phyloP scores from a whole-genome alignment of 2,329 filamentous ascomycete species.

The Calycina herbarum region DNA sequence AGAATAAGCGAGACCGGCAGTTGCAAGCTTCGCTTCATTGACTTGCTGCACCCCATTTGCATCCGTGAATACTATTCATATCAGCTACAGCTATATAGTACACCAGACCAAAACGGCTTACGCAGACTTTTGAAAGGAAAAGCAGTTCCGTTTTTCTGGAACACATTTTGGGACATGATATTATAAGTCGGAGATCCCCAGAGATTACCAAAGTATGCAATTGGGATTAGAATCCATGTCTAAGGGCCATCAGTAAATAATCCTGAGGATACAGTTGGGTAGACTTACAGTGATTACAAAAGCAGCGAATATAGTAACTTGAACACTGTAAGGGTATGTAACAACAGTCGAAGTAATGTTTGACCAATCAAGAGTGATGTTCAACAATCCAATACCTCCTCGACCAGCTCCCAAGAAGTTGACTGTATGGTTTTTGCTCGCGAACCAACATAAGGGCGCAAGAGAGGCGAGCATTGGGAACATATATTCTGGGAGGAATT shows the following conservation, averaged over 20 bases:
- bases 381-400: constrained; percentile 62
- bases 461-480: constrained; percentile 61
- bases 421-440: constrained; percentile 54
- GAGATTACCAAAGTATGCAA: constrained; percentile 58
- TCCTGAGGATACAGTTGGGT: too few relatives aligned
- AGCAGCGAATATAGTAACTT: constrained; percentile 54
- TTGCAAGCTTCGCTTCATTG: too few relatives aligned
- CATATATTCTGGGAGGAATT: constrained; percentile 61
- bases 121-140: too few relatives aligned
- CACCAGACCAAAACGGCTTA: too few relatives aligned
- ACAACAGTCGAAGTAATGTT: constrained; percentile 49
- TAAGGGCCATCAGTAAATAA: too few relatives aligned
- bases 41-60: too few relatives aligned
- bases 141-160: too few relatives aligned
- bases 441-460: constrained; percentile 64
- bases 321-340: constrained; percentile 57
- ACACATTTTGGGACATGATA: constrained; percentile 46
- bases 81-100: too few relatives aligned
- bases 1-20: too few relatives aligned
- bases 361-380: constrained; percentile 60
- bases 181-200: constrained; percentile 57
- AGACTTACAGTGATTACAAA: constrained; percentile 47
- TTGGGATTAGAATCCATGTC: constrained; percentile 59
- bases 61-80: too few relatives aligned
- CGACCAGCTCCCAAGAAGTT: constrained; percentile 63